These are phyloP conservation scores for Gentiana dahurica DNA, from an alignment of 257 asterid species.

Conservation along the genomic window DNA sequence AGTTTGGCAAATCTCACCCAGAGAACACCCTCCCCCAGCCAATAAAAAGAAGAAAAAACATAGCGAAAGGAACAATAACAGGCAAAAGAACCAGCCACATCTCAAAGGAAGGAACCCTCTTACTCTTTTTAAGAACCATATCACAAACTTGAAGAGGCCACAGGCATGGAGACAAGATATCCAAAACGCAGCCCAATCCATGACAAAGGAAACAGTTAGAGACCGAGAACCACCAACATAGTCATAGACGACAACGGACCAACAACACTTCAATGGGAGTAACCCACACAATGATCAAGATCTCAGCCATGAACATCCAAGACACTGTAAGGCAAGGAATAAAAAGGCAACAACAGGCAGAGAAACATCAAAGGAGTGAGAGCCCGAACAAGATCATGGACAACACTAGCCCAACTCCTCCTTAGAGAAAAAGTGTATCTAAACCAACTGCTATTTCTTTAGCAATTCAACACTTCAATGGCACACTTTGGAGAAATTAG, in stretches of 20 bases:
- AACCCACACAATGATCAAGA: slow-evolving; percentile 5
- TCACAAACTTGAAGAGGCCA: slow-evolving; percentile 5
- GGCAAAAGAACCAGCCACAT: not conserved
- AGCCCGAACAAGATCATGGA: slow-evolving; percentile 23
- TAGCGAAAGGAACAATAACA: not conserved
- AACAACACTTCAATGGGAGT: not conserved
- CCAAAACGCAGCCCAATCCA: slow-evolving; percentile 4
- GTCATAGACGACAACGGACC: slow-evolving; percentile 5
- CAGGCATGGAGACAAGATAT: not conserved
- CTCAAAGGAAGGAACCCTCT: slow-evolving; percentile 2
- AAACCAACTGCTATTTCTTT: slow-evolving; percentile 17
- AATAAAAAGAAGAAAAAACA: not conserved
- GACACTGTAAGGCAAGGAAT: slow-evolving; percentile 4
- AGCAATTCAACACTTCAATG: slow-evolving; percentile 22
- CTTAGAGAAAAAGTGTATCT: slow-evolving; percentile 12
- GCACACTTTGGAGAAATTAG: slow-evolving; percentile 21
- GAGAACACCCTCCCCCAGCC: not conserved
- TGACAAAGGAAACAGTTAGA: slow-evolving; percentile 1
- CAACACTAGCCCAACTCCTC: slow-evolving; percentile 23
- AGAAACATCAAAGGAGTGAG: slow-evolving; percentile 13
- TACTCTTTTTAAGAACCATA: not conserved
- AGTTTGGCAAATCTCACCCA: not conserved
- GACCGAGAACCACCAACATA: slow-evolving; percentile 7
- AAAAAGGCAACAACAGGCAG: slow-evolving; percentile 14
- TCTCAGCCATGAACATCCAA: slow-evolving; percentile 10